Conservation (phyloP, 371 early-diverging fungal species). For the Mucor lusitanicus region DNA sequence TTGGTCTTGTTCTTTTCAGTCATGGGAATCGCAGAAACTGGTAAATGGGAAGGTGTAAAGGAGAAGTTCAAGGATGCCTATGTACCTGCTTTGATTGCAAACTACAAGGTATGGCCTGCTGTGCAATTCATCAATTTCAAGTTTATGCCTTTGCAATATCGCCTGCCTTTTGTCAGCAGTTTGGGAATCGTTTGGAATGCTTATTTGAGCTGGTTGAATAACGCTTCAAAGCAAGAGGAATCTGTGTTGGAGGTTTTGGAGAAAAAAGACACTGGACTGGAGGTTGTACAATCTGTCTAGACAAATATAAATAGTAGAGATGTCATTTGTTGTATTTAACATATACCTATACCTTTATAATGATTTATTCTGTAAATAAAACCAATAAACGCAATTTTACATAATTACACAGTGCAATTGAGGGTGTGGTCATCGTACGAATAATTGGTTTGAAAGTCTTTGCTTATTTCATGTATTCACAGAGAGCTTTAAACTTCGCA, state of each 20-base stretch:
- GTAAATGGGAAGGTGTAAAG: conserved; percentile 55
- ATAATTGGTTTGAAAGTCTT: too few relatives aligned
- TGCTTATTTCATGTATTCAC: too few relatives aligned
- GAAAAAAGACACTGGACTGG: conserved; percentile 19
- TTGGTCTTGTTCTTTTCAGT: conserved; percentile 66
- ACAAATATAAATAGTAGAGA: not conserved
- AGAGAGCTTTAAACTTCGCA: too few relatives aligned
- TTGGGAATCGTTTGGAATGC: conserved; percentile 83
- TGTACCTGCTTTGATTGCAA: conserved; percentile 68
- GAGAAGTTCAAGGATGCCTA: conserved; percentile 64
- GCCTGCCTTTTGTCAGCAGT: conserved; percentile 76
- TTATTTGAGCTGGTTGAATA: conserved; percentile 73
- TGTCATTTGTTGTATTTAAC: not conserved
- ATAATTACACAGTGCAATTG: too few relatives aligned
- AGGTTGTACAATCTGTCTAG: conserved; percentile 35
- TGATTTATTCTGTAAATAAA: too few relatives aligned
- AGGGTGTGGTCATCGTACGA: too few relatives aligned
- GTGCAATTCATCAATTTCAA: conserved; percentile 82
- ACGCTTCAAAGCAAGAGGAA: conserved; percentile 46
- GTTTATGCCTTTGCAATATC: conserved; percentile 70
- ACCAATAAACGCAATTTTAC: too few relatives aligned
- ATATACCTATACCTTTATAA: too few relatives aligned
- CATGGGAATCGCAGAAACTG: conserved; percentile 69
- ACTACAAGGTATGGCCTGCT: conserved; percentile 80
- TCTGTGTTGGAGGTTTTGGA: conserved; percentile 15